These are phyloP conservation scores for Onygenales sp. DNA, from an alignment of 2,329 filamentous ascomycete species.

Conservation along the genomic window DNA sequence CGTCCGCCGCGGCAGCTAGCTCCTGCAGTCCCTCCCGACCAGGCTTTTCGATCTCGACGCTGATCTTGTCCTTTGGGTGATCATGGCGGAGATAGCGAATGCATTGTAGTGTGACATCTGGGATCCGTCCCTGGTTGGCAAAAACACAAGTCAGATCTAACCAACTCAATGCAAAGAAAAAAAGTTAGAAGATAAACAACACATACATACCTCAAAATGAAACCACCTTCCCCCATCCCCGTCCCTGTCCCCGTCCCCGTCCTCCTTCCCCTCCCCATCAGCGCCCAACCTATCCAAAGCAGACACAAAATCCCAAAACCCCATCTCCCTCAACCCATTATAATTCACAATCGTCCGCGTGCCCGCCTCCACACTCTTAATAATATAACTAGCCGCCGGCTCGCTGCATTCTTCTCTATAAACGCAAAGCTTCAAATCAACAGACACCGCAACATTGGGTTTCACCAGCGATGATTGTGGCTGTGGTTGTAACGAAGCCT, in stretches of 20 bases:
- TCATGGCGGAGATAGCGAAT: slow-evolving; percentile 45
- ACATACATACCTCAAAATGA: slow-evolving; percentile 47
- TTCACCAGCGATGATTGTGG: no score
- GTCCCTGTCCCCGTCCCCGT: neutral
- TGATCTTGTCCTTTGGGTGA: slow-evolving; percentile 44
- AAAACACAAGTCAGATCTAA: neutral
- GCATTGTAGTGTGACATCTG: slow-evolving; percentile 50
- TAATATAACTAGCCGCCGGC: slow-evolving; percentile 60
- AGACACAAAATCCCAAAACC: slow-evolving; percentile 46
- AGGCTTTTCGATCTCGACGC: slow-evolving; percentile 66
- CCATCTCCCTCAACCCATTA: slow-evolving; percentile 61
- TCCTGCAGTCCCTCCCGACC: slow-evolving; percentile 49
- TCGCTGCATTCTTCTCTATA: slow-evolving; percentile 47
- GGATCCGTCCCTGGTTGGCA: slow-evolving; percentile 48
- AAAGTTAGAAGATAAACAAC: slow-evolving; percentile 1
- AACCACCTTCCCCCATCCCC: slow-evolving; percentile 43
- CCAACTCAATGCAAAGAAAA: neutral
- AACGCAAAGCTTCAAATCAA: slow-evolving; percentile 49
- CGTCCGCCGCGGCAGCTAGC: slow-evolving; percentile 54
- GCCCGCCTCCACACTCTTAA: slow-evolving; percentile 50
- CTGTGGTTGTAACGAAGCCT: slow-evolving; percentile 41
- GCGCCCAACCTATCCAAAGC: slow-evolving; percentile 24
- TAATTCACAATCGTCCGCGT: slow-evolving; percentile 63
- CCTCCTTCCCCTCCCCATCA: neutral
- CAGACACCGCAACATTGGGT: slow-evolving; percentile 11